phyloP scores from a whole-genome alignment of 148 eudicot genomes.

The Bassia scoparia region DNA sequence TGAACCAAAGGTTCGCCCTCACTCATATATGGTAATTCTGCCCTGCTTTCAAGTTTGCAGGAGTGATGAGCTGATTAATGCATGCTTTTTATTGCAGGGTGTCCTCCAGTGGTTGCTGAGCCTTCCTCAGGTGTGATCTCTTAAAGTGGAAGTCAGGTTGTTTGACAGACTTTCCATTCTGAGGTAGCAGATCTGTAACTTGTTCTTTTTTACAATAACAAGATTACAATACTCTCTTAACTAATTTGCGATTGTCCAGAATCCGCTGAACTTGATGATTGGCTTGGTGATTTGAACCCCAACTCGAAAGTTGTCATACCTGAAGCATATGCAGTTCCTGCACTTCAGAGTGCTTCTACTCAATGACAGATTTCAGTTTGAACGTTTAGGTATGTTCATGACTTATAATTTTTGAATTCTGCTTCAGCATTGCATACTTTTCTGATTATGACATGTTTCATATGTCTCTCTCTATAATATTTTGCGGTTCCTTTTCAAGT shows the following conservation, averaged over 20 bases:
- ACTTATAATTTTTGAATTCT: neutral
- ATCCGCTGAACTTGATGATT: constrained; percentile 87
- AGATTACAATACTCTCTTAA: neutral
- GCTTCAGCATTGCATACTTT: neutral
- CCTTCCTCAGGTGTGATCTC: constrained; percentile 74
- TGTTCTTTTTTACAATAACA: neutral
- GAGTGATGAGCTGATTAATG: neutral
- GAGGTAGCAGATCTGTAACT: constrained; percentile 50
- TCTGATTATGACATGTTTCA: too few relatives aligned
- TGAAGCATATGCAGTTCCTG: constrained; percentile 70
- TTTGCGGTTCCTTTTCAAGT: too few relatives aligned
- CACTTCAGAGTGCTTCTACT: constrained; percentile 50
- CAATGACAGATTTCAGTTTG: constrained; percentile 87
- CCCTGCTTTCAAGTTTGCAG: neutral
- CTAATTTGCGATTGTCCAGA: constrained; percentile 37
- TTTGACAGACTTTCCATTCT: constrained; percentile 79
- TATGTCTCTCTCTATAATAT: too few relatives aligned
- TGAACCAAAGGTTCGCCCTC: constrained; percentile 78
- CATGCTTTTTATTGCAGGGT: constrained; percentile 41
- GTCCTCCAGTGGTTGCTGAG: constrained; percentile 92
- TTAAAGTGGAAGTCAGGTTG: constrained; percentile 87
- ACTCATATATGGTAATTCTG: neutral
- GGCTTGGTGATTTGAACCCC: constrained; percentile 84
- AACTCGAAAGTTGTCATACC: constrained; percentile 68
- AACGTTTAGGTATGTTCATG: constrained; percentile 70